Evolutionary conservation across 495 filamentous ascomycete species (phyloP).

Genomic region (Talaromyces nanjingensis): DNA sequence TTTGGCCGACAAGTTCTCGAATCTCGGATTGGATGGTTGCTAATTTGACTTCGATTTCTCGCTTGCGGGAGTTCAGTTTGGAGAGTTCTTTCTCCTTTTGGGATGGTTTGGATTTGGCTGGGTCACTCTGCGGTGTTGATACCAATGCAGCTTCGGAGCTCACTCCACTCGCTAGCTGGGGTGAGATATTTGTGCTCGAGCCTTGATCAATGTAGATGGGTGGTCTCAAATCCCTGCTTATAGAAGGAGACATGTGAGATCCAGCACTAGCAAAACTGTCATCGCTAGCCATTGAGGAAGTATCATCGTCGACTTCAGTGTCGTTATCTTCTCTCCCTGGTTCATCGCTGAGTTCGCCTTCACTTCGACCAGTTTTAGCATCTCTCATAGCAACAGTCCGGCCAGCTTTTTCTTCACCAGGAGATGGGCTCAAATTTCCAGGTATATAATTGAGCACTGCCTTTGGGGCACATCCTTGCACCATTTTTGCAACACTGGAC

Average conservation of each 20-base stretch:
- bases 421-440: conserved; percentile 26
- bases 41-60: conserved; percentile 64
- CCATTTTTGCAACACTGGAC: conserved; percentile 34
- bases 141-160: neutral
- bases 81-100: conserved; percentile 65
- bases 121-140: neutral
- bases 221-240: conserved; percentile 5
- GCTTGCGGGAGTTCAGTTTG: conserved; percentile 65
- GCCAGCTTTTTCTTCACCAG: conserved; percentile 25
- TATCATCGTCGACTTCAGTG: conserved; percentile 13
- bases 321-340: neutral
- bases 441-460: conserved; percentile 44
- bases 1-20: conserved; percentile 30
- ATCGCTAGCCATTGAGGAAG: conserved; percentile 7
- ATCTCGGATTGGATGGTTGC: conserved; percentile 36
- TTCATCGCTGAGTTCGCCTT: conserved; percentile 6
- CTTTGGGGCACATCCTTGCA: conserved; percentile 39
- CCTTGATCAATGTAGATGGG: neutral
- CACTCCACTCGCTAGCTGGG: neutral
- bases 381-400: conserved; percentile 12
- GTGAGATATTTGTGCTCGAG: neutral
- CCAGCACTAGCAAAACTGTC: conserved; percentile 8
- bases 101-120: conserved; percentile 20
- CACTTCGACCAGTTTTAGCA: conserved; percentile 12
- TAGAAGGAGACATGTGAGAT: neutral